phyloP scores from a whole-genome alignment of 805 yeast species.

The Saturnispora quitensis region DNA sequence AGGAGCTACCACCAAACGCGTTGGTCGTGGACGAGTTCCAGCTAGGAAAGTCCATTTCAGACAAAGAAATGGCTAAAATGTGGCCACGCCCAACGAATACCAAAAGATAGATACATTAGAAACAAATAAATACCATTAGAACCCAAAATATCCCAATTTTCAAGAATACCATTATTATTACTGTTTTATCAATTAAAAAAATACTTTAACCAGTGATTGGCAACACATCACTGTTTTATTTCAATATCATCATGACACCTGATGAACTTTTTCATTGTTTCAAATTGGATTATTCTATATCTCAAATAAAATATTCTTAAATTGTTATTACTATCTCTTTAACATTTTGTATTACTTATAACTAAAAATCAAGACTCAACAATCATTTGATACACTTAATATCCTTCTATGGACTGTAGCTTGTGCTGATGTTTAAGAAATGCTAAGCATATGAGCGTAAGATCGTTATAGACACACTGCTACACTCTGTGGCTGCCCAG shows the following conservation, averaged over 20 bases:
- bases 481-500: no score
- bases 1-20: slow-evolving; percentile 24
- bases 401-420: neutral
- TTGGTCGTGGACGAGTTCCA: slow-evolving; percentile 25
- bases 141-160: no score
- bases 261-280: no score
- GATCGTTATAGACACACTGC: no score
- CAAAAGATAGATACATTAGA: slow-evolving; percentile 9
- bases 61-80: slow-evolving; percentile 20
- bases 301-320: neutral
- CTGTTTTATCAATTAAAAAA: no score
- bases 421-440: neutral
- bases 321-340: neutral
- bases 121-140: neutral
- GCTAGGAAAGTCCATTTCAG: slow-evolving; percentile 26
- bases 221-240: neutral
- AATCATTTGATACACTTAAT: neutral
- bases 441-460: neutral
- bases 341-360: neutral
- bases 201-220: no score
- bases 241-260: no score
- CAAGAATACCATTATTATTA: neutral
- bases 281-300: no score
- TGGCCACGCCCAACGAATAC: slow-evolving; percentile 14
- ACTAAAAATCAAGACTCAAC: neutral